A percentile compares a stretch with the other conserved stretches of the same genome.
phyloP scores from a whole-genome alignment of 148 eudicot species.

The Camellia japonica region DNA sequence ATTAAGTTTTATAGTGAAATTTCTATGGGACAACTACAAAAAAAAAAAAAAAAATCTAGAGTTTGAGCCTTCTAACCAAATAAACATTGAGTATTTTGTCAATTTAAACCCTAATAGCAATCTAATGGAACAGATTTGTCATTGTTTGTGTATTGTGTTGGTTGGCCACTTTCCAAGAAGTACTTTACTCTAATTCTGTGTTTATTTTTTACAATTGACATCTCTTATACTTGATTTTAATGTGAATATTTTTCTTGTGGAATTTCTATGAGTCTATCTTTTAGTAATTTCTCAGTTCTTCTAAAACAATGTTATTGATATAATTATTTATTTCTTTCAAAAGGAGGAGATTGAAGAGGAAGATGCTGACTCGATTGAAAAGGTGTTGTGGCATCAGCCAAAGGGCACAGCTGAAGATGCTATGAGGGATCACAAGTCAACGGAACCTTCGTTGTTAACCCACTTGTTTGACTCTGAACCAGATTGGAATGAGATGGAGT shows the following conservation, averaged over 20 bases:
- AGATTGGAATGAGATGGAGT: slow-evolving; percentile 91
- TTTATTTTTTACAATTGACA: background rate
- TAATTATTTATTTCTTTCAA: slow-evolving; percentile 6
- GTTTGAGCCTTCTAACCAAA: too few species aligned
- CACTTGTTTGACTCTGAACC: slow-evolving; percentile 77
- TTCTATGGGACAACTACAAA: background rate
- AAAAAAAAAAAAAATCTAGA: too few species aligned
- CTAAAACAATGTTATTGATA: background rate
- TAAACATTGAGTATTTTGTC: too few species aligned
- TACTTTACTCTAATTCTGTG: background rate
- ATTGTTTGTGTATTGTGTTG: background rate
- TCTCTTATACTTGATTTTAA: background rate
- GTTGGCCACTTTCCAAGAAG: background rate
- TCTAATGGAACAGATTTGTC: background rate
- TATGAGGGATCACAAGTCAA: slow-evolving; percentile 54
- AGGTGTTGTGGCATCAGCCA: slow-evolving; percentile 95
- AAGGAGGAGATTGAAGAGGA: slow-evolving; percentile 94
- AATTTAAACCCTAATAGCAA: background rate
- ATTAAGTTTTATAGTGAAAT: background rate
- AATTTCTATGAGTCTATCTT: background rate
- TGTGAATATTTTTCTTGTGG: background rate
- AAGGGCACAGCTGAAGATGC: slow-evolving; percentile 97
- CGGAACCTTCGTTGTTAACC: slow-evolving; percentile 71
- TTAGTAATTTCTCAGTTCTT: background rate
- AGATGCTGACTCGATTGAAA: slow-evolving; percentile 83